Percentiles rank a stretch among this genome's conserved stretches.
phyloP scores from a whole-genome alignment of 495 filamentous ascomycete genomes.

The Aspergillus cristatus region DNA sequence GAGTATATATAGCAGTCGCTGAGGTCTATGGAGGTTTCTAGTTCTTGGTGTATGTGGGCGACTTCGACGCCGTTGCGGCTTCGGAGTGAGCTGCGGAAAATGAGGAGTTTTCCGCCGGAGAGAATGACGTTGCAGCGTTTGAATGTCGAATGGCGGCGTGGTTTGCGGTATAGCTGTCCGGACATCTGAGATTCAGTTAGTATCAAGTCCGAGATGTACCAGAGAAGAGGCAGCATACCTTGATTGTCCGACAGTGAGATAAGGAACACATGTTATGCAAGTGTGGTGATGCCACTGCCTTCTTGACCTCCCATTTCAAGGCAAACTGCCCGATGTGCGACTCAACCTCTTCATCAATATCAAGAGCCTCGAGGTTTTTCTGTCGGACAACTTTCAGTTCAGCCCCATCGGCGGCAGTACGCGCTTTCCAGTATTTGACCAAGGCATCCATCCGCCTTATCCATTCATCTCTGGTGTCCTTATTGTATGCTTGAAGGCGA shows the following conservation, averaged over 20 bases:
- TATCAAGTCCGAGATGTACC: neutral
- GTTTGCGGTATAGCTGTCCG: conserved; percentile 58
- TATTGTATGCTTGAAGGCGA: conserved; percentile 57
- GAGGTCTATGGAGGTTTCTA: conserved; percentile 49
- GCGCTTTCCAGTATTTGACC: conserved; percentile 58
- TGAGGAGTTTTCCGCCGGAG: conserved; percentile 50
- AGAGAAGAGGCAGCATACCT: conserved; percentile 22
- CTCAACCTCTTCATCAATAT: conserved; percentile 64
- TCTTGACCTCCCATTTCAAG: conserved; percentile 63
- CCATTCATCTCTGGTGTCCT: conserved; percentile 53
- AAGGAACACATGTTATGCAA: conserved; percentile 65
- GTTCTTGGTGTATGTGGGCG: conserved; percentile 54
- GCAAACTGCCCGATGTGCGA: conserved; percentile 60
- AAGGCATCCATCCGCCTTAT: conserved; percentile 49
- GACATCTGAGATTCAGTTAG: conserved; percentile 37
- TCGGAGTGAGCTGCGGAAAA: conserved; percentile 55
- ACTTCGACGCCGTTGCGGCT: conserved; percentile 47
- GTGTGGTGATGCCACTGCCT: conserved; percentile 53
- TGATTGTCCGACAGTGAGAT: conserved; percentile 55
- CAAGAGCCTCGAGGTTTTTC: conserved; percentile 52
- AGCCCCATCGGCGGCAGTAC: conserved; percentile 45
- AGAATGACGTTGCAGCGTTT: conserved; percentile 54
- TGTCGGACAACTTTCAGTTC: conserved; percentile 48
- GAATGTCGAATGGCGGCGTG: conserved; percentile 55
- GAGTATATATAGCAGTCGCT: conserved; percentile 66